These are phyloP conservation scores for Leucaena leucocephala DNA, from an alignment of 306 rosid species.

Conservation along the genomic window DNA sequence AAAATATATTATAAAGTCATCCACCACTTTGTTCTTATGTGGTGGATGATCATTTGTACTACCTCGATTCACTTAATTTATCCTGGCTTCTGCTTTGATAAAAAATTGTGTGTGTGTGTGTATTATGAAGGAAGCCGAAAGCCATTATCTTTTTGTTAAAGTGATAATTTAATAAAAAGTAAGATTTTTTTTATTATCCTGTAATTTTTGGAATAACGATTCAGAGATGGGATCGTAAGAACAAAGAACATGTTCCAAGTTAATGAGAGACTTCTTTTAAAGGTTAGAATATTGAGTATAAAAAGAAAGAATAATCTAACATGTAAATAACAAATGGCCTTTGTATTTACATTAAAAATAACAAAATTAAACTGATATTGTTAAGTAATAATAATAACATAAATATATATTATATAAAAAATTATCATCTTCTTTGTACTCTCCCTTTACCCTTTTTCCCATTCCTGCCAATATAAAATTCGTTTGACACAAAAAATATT, in stretches of 20 bases:
- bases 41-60: not conserved
- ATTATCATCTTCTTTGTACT: too few relatives aligned
- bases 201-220: not conserved
- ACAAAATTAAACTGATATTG: too few relatives aligned
- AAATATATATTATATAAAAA: too few relatives aligned
- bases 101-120: not conserved
- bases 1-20: not conserved
- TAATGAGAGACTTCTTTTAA: not conserved
- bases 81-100: not conserved
- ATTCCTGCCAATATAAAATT: too few relatives aligned
- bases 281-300: too few relatives aligned
- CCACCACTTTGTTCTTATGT: not conserved
- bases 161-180: not conserved
- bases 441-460: not conserved
- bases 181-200: not conserved
- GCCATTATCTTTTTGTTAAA: not conserved
- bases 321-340: not conserved
- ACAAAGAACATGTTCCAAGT: constrained; percentile 7
- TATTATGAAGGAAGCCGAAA: not conserved
- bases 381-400: too few relatives aligned
- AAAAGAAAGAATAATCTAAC: too few relatives aligned
- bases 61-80: not conserved
- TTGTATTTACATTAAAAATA: too few relatives aligned
- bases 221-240: not conserved
- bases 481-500: not conserved